phyloP scores from a whole-genome alignment of 1,139 yeast species.

The Suhomyces taliae region DNA sequence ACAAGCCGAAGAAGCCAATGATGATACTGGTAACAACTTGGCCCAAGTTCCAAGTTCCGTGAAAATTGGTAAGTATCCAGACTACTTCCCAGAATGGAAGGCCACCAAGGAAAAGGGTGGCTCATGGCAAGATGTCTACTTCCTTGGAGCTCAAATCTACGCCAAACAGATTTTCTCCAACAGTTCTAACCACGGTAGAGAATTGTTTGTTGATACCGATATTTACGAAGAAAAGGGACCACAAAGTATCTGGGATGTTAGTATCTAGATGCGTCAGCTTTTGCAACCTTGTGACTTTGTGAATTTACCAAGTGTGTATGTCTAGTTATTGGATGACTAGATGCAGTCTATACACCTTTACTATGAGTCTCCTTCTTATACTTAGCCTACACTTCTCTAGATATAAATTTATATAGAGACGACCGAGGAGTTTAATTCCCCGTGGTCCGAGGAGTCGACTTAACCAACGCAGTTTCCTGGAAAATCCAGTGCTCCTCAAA shows the following conservation, averaged over 20 bases:
- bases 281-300: background rate
- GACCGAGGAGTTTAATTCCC: no score
- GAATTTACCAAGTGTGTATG: no score
- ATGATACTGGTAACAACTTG: conserved; percentile 31
- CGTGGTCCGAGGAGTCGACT: no score
- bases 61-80: conserved; percentile 72
- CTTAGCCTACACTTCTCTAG: no score
- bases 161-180: conserved; percentile 78
- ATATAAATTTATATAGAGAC: no score
- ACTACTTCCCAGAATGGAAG: conserved; percentile 96
- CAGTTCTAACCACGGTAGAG: conserved; percentile 58
- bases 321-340: no score
- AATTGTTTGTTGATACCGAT: conserved; percentile 68
- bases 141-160: conserved; percentile 85
- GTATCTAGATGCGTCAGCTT: conserved; percentile 19
- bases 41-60: conserved; percentile 78
- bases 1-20: conserved; percentile 28
- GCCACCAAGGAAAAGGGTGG: conserved; percentile 60
- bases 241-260: conserved; percentile 54
- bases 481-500: no score
- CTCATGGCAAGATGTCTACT: conserved; percentile 65
- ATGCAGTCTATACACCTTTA: no score
- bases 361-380: no score
- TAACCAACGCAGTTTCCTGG: no score
- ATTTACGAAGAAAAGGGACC: conserved; percentile 85